phyloP scores from a whole-genome alignment of 176 grass and related monocot species.

The Oryza glumipatula region DNA sequence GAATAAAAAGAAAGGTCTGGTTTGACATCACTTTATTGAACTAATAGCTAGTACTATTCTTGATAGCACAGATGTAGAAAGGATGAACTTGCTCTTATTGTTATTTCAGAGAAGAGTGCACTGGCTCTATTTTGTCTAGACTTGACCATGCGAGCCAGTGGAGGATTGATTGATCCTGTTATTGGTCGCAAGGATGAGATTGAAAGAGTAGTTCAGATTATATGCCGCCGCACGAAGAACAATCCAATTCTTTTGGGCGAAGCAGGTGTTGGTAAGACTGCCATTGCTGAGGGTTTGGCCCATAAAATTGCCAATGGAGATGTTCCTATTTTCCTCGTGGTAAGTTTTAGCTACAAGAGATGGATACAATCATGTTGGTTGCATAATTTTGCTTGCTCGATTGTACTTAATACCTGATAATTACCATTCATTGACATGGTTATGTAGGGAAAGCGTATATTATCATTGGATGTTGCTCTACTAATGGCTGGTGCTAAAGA shows the following conservation, averaged over 20 bases:
- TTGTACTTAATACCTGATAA: neutral
- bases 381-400: constrained; percentile 8
- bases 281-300: constrained; percentile 93
- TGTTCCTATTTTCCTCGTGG: constrained; percentile 79
- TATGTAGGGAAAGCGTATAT: constrained; percentile 77
- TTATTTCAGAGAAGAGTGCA: constrained; percentile 74
- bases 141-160: constrained; percentile 75
- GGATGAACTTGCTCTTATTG: constrained; percentile 15
- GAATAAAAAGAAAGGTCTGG: constrained; percentile 79
- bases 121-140: constrained; percentile 94
- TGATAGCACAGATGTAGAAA: constrained; percentile 2
- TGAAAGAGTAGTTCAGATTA: constrained; percentile 91
- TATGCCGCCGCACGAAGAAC: constrained; percentile 95
- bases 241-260: constrained; percentile 99
- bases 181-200: constrained; percentile 84
- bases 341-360: constrained; percentile 17
- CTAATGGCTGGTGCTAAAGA: constrained; percentile 97
- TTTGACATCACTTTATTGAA: neutral
- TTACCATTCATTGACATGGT: constrained; percentile 19
- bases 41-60: constrained; percentile 30
- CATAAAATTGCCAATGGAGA: constrained; percentile 74
- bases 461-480: constrained; percentile 92
- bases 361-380: neutral
- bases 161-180: constrained; percentile 93
- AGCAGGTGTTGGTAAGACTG: constrained; percentile 97